Percentiles rank a stretch among this genome's conserved stretches.
Conservation (phyloP, 805 yeast genomes). For the Kodamaea kaohsiungensis region DNA sequence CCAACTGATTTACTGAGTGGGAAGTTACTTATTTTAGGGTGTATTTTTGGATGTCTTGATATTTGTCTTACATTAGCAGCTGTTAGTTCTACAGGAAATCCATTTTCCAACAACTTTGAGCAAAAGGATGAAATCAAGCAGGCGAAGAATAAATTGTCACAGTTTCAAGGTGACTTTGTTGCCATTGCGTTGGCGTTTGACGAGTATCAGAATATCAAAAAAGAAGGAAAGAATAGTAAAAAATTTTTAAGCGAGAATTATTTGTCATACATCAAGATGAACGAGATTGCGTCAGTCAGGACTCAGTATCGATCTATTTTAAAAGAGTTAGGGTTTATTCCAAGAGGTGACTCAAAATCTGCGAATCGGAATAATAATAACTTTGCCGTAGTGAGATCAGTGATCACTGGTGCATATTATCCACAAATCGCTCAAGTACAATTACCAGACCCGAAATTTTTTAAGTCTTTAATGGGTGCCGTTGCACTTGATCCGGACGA, state of each 20-base stretch:
- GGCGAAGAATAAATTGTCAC: constrained; percentile 39
- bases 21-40: constrained; percentile 74
- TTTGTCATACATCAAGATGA: constrained; percentile 62
- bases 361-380: constrained; percentile 57
- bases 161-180: constrained; percentile 73
- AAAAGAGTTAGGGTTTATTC: constrained; percentile 76
- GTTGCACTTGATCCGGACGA: constrained; percentile 87
- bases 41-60: constrained; percentile 81
- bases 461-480: constrained; percentile 72
- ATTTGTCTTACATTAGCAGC: constrained; percentile 80
- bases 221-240: constrained; percentile 27
- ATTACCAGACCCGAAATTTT: constrained; percentile 76
- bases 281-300: constrained; percentile 71
- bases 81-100: constrained; percentile 68
- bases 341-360: constrained; percentile 45
- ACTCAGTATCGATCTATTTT: constrained; percentile 69
- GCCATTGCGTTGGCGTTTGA: constrained; percentile 63
- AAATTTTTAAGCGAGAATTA: constrained; percentile 56
- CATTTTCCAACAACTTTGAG: constrained; percentile 65
- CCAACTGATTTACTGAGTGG: constrained; percentile 90
- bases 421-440: constrained; percentile 84
- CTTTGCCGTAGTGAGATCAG: constrained; percentile 55
- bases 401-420: constrained; percentile 77
- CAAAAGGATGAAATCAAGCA: constrained; percentile 62
- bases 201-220: constrained; percentile 43